Percentiles rank a stretch among this genome's conserved stretches.
Evolutionary conservation across 2,329 filamentous ascomycete genomes (phyloP).

Genomic region (Lecanoromycetidae sp.): DNA sequence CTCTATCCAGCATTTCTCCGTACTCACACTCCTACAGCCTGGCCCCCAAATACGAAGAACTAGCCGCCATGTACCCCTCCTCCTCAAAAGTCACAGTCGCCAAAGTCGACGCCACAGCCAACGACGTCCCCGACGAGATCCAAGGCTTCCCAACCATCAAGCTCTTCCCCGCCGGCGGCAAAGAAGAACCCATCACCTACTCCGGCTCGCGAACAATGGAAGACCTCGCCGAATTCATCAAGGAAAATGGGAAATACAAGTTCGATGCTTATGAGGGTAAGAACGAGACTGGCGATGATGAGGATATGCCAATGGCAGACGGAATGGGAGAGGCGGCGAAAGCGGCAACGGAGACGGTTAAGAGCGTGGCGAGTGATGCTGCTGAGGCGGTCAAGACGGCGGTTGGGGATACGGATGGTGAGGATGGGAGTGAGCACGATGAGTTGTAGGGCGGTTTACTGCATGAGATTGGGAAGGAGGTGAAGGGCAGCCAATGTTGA

Average conservation of each 20-base stretch:
- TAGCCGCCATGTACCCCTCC: conserved; percentile 44
- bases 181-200: conserved; percentile 77
- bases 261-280: conserved; percentile 50
- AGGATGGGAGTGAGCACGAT: conserved; percentile 16
- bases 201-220: conserved; percentile 75
- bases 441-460: conserved; percentile 18
- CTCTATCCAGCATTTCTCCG: conserved; percentile 6
- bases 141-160: conserved; percentile 99
- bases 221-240: conserved; percentile 83
- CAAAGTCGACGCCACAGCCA: conserved; percentile 92
- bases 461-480: too few relatives aligned
- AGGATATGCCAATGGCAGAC: conserved; percentile 24
- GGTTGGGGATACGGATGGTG: conserved; percentile 11
- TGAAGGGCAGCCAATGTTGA: too few relatives aligned
- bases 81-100: conserved; percentile 52
- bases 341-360: conserved; percentile 16
- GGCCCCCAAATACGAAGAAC: conserved; percentile 56
- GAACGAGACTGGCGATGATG: conserved; percentile 45
- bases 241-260: conserved; percentile 88
- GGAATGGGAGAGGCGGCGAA: conserved; percentile 19
- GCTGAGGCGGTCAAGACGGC: conserved; percentile 18
- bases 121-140: conserved; percentile 95
- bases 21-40: conserved; percentile 30
- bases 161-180: conserved; percentile 83
- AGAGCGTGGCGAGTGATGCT: conserved; percentile 14